These are phyloP conservation scores for Rhinocladiella similis DNA, from an alignment of 2,329 filamentous ascomycete genomes.

Conservation along the genomic window DNA sequence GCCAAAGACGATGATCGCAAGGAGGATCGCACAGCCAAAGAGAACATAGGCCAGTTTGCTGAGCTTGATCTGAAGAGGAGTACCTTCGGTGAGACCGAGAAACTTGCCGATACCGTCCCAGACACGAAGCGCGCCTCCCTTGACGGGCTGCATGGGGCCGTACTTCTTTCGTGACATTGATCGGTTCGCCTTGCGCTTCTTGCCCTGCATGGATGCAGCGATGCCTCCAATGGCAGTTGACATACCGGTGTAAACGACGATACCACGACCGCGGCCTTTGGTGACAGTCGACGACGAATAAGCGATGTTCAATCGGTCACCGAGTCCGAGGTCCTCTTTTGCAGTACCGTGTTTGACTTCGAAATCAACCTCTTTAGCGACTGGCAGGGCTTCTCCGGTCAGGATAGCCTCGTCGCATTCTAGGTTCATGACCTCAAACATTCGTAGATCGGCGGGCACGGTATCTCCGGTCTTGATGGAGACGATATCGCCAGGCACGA, in stretches of 20 bases:
- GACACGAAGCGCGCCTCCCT: slow-evolving; percentile 50
- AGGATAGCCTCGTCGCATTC: slow-evolving; percentile 69
- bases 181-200: slow-evolving; percentile 42
- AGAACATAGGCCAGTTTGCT: slow-evolving; percentile 81
- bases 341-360: slow-evolving; percentile 33
- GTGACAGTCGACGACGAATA: slow-evolving; percentile 63
- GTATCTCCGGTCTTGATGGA: slow-evolving; percentile 57
- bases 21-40: slow-evolving; percentile 68
- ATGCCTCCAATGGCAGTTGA: slow-evolving; percentile 63
- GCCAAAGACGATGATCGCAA: slow-evolving; percentile 63
- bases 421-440: slow-evolving; percentile 65
- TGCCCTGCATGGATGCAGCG: slow-evolving; percentile 56
- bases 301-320: slow-evolving; percentile 61
- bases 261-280: slow-evolving; percentile 58
- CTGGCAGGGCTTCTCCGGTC: slow-evolving; percentile 63
- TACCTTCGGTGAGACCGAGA: slow-evolving; percentile 67
- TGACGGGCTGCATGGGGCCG: slow-evolving; percentile 46
- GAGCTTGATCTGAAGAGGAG: slow-evolving; percentile 80
- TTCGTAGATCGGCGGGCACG: slow-evolving; percentile 58
- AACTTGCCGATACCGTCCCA: slow-evolving; percentile 55
- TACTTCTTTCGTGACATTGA: slow-evolving; percentile 50
- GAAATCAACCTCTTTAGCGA: slow-evolving; percentile 50
- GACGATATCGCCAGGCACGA: slow-evolving; percentile 61
- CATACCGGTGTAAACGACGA: slow-evolving; percentile 63
- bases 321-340: slow-evolving; percentile 46